Base-by-base conservation (phyloP, 2,329 filamentous ascomycete species). In the Cordyceps fumosorosea region DNA sequence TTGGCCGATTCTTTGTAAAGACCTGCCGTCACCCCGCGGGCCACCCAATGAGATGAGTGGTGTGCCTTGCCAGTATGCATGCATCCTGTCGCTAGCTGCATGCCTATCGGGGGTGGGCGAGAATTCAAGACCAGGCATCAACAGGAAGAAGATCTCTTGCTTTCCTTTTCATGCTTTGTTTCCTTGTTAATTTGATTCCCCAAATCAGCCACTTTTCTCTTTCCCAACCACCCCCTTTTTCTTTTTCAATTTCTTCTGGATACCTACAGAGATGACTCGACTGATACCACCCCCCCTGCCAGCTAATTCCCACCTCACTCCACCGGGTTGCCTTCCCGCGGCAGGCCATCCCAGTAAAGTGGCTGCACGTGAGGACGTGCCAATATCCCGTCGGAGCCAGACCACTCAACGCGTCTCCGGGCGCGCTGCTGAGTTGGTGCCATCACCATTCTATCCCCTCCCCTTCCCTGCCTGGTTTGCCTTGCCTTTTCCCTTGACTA, bases 241-340 rank as follows among this genome's bases (percentile, higher is more conserved):
- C 37, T 11, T 37, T 29, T 40, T 29, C 5, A 29, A 29, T 22
- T 34, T 24, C 59, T 29, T 29, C 8, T 24, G 44, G 52, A 55
- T 55, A n/a, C n/a, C n/a, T n/a, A 29, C 29, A 29, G 29, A 22
- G 59, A 61, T 61, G 59, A 61, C 59, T 61, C 59, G 50, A 60
- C 42, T 37, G 3, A 45, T 44, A 3, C 14, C 22, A 44, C 42
- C 42, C 58, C 50, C 53, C 58, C 50, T 44, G 50, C 24, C n/a
- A 12, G 1, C n/a, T 45, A 3, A 6, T 45, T 32, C 42, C 29
- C 26, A 50, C 29, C 44, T 57, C 44, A 52, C 8, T 18, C 34
- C 26, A 29, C 26, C 26, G 26, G 26, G 26, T 29, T 29, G 6
- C 29, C 26, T 29, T n/a, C 22, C 18, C 32, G 11, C 47, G 4